phyloP scores from a whole-genome alignment of 1,284 basidiomycete species.

The Heterobasidion annosum region DNA sequence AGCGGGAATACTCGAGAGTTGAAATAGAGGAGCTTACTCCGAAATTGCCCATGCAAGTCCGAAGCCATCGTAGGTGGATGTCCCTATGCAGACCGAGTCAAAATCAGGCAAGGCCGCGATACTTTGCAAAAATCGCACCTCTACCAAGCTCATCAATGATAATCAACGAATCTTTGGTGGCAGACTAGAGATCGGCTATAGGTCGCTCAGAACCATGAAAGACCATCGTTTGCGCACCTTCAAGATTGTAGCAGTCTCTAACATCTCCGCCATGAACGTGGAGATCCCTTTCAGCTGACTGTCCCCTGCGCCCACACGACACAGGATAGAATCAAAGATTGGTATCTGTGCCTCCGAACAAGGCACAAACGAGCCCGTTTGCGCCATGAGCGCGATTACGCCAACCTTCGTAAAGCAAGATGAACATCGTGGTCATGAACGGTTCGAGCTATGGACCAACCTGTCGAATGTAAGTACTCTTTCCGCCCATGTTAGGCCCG shows the following conservation, averaged over 20 bases:
- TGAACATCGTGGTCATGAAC: slow-evolving; percentile 4
- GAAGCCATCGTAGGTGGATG: slow-evolving; percentile 98
- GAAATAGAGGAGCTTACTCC: slow-evolving; percentile 49
- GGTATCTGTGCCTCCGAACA: slow-evolving; percentile 81
- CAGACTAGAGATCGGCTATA: slow-evolving; percentile 45
- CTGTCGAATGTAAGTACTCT: slow-evolving; percentile 89
- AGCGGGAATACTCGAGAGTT: neutral
- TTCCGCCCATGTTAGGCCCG: slow-evolving; percentile 96
- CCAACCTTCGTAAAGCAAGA: slow-evolving; percentile 49
- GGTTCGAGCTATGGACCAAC: slow-evolving; percentile 18
- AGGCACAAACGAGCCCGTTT: slow-evolving; percentile 93
- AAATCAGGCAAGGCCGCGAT: neutral
- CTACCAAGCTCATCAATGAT: slow-evolving; percentile 98
- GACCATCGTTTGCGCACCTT: slow-evolving; percentile 41
- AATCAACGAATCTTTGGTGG: slow-evolving; percentile 88
- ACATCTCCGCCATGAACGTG: slow-evolving; percentile 99
- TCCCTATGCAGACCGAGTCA: slow-evolving; percentile 38
- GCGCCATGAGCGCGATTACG: slow-evolving; percentile 92
- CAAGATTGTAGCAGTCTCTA: slow-evolving; percentile 94
- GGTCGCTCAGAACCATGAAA: neutral
- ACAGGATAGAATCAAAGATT: slow-evolving; percentile 94
- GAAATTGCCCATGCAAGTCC: slow-evolving; percentile 99
- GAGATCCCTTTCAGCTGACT: slow-evolving; percentile 96
- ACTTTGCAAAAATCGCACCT: slow-evolving; percentile 34
- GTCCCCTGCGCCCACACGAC: slow-evolving; percentile 95